Conservation (phyloP, 2,329 filamentous ascomycete species). For the Colletotrichum ledebouriae region DNA sequence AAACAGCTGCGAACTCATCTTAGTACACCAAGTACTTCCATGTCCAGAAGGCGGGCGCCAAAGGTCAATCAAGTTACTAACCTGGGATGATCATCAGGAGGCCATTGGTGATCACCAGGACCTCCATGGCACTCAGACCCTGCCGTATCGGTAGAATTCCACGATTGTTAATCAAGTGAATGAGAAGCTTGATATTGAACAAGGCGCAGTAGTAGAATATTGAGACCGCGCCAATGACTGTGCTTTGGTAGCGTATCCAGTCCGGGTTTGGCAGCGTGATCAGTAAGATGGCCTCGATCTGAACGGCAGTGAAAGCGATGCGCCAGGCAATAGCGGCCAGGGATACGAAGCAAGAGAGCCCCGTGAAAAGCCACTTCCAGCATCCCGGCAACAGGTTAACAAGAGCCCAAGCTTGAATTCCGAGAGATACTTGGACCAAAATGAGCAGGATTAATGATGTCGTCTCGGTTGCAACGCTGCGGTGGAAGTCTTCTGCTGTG, state of each 20-base stretch:
- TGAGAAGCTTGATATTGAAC: conserved; percentile 65
- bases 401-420: conserved; percentile 67
- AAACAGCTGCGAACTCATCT: conserved; percentile 58
- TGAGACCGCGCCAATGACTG: conserved; percentile 56
- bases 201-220: conserved; percentile 68
- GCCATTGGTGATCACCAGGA: conserved; percentile 68
- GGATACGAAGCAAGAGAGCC: conserved; percentile 53
- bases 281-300: conserved; percentile 51
- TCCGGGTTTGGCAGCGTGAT: conserved; percentile 44
- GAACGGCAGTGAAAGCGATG: conserved; percentile 53
- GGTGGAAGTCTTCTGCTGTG: conserved; percentile 51
- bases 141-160: conserved; percentile 59
- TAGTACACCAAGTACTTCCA: not conserved
- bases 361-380: conserved; percentile 50
- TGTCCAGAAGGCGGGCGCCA: not conserved
- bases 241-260: conserved; percentile 55
- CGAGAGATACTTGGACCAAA: conserved; percentile 61
- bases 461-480: conserved; percentile 56
- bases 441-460: conserved; percentile 60
- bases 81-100: conserved; percentile 69
- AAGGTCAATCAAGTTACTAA: conserved; percentile 48
- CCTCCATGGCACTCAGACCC: conserved; percentile 64
- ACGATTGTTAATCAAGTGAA: conserved; percentile 62
- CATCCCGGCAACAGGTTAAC: conserved; percentile 60
- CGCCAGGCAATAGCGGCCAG: conserved; percentile 48